Evolutionary conservation across 805 yeast species (phyloP), one percentile per base, ranked within the genome.

Genomic region (Schwanniomyces pseudopolymorphus): DNA sequence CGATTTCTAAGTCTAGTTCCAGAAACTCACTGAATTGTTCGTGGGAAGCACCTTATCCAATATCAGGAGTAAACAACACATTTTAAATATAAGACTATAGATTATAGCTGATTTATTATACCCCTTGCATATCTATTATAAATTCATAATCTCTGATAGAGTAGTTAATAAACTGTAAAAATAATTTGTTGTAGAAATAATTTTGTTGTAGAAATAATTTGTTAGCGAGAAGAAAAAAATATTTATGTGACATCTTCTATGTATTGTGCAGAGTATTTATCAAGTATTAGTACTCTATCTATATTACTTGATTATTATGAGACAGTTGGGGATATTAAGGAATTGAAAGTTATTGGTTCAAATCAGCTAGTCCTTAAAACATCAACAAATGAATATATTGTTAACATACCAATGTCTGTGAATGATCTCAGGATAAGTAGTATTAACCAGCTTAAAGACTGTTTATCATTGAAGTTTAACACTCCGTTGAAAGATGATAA

Each of bases 181-280:
- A n/a, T n/a, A n/a, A n/a, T n/a, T n/a, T n/a, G n/a, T n/a, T n/a
- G n/a, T n/a, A n/a, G n/a, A n/a, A n/a, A n/a, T n/a, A n/a, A n/a
- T n/a, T n/a, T n/a, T n/a, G n/a, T n/a, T n/a, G n/a, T n/a, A n/a
- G n/a, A n/a, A n/a, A n/a, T 19, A 27, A 13, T 28, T 20, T 20
- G n/a, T 28, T 26, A 38, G 22, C 19, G n/a, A n/a, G 26, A 13
- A 24, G n/a, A 24, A 42, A 19, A 33, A 37, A 21, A 25, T 25
- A 13, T 14, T 33, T 20, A 17, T 40, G 27, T 11, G 8, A 21
- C 40, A 20, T 13, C 11, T 31, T 31, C 9, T 17, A 59, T 61
- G 66, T 59, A 59, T 40, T 41, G 49, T 19, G 49, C 61, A 28
- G 67, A 63, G 45, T 50, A 53, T 41, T 47, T 63, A 10, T 62